Base-by-base conservation (phyloP, 2,329 filamentous ascomycete species). In the Botrytis squamosa region DNA sequence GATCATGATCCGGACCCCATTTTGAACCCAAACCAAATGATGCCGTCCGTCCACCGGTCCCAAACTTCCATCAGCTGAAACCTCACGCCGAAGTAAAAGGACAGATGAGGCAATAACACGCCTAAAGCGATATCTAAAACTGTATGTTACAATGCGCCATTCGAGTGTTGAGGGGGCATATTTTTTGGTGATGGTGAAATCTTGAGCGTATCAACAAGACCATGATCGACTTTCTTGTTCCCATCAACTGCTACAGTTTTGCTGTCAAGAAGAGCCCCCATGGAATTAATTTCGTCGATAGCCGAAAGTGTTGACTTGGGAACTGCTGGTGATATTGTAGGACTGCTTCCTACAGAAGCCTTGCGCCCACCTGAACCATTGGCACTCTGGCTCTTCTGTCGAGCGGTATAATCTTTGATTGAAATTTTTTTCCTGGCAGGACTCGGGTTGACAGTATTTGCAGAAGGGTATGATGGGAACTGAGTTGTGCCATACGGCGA, bases 381-480 rank as follows among this genome's bases (percentile, higher is more conserved):
- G 12, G 75, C 72, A 44, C 75, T 78, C 75, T 84, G 85, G 42
- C 82, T 84, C 78, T 79, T 85, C 8, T 57, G 52, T 4, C 85
- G 85, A 4, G 85, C 85, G 79, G 89, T 90, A 78, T 92, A 92
- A 78, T 91, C 90, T 78, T 89, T 91, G 2, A 91, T 81, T 75
- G 88, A 91, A 55, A 92, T 82, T 81, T 91, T 91, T 84, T 92
- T 91, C 72, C 79, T 80, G 46, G 89, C 83, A 3, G 90, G 89
- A 75, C 88, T 91, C 4, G 84, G 84, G 9, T 80, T 80, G 14
- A 83, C 77, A 22, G 86, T 84, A 73, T 86, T 88, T 49, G 84
- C 78, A 10, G 83, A 79, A 6, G 82, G 78, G 70, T 89, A 86
- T 0, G 86, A 83, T 65, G 82, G 85, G 46, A 84, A 78, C 71